These are phyloP conservation scores for Lasiodiplodia citricola DNA, from an alignment of 2,329 filamentous ascomycete genomes.

Conservation along the genomic window DNA sequence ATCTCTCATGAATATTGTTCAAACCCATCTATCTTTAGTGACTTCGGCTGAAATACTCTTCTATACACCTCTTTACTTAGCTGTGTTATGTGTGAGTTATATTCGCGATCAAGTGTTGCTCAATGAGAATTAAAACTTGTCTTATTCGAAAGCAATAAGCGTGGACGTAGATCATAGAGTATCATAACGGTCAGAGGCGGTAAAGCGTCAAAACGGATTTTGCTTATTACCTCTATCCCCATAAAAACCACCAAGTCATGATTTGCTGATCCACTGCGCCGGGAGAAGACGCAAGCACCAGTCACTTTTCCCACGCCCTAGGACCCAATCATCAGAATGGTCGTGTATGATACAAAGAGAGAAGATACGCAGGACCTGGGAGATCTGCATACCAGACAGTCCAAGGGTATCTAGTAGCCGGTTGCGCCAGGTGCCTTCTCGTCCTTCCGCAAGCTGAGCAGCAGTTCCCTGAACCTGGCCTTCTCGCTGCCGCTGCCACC, in stretches of 20 bases:
- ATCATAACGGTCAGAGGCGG: conserved; percentile 13
- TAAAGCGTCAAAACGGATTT: conserved; percentile 17
- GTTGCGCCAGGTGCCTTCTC: conserved; percentile 75
- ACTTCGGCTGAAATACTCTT: too few relatives aligned
- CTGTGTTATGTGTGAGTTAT: neutral
- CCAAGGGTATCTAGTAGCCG: conserved; percentile 44
- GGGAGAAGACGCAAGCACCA: conserved; percentile 19
- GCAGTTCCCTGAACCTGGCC: conserved; percentile 90
- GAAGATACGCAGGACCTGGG: neutral
- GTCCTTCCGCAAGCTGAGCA: conserved; percentile 88
- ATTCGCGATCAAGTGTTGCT: neutral
- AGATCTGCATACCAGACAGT: conserved; percentile 6
- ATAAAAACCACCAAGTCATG: conserved; percentile 12
- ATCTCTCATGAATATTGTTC: too few relatives aligned
- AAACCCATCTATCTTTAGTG: too few relatives aligned
- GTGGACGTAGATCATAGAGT: conserved; percentile 6
- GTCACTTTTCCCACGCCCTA: conserved; percentile 18
- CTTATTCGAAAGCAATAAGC: conserved; percentile 1
- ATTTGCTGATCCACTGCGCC: conserved; percentile 17
- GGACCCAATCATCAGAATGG: conserved; percentile 22
- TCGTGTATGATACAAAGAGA: conserved; percentile 26
- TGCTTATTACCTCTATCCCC: conserved; percentile 25
- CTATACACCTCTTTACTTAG: too few relatives aligned
- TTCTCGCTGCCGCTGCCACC: conserved; percentile 91
- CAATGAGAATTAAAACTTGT: neutral